These are phyloP conservation scores for Sporobolomyces phaffii DNA, from an alignment of 768 basidiomycete genomes.

Conservation along the genomic window DNA sequence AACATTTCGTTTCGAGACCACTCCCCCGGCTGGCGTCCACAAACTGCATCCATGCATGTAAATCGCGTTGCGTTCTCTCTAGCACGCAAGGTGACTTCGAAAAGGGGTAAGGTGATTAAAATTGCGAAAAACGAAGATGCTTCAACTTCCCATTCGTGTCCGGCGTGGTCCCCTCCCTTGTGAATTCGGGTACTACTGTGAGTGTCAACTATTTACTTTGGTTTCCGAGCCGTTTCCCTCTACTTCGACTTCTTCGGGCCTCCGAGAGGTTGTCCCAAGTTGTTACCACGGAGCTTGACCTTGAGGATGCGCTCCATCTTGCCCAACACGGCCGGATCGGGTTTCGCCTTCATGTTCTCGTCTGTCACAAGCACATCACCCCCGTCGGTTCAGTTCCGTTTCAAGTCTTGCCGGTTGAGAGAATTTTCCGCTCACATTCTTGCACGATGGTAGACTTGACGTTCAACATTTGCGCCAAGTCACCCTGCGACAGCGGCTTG, in stretches of 20 bases:
- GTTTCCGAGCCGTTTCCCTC: background rate
- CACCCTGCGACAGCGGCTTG: slow-evolving; percentile 36
- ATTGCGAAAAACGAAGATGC: no score
- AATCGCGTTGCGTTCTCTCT: no score
- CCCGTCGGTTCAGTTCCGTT: no score
- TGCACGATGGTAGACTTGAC: slow-evolving; percentile 33
- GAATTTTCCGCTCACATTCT: slow-evolving; percentile 39
- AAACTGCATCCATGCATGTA: no score
- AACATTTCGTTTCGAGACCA: no score
- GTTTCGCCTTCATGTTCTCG: slow-evolving; percentile 40
- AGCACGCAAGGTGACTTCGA: no score
- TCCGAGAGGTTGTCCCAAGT: slow-evolving; percentile 33
- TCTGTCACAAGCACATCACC: slow-evolving; percentile 2
- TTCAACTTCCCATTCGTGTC: no score
- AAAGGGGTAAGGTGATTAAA: no score
- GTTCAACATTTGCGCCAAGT: slow-evolving; percentile 37
- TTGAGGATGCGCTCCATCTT: slow-evolving; percentile 40
- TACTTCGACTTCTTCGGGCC: slow-evolving; percentile 32
- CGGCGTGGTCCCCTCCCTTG: no score
- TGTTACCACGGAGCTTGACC: slow-evolving; percentile 35
- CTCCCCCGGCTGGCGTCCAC: no score
- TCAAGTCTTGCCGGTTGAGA: no score
- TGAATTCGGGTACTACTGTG: no score
- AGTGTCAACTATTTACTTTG: background rate
- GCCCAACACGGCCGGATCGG: slow-evolving; percentile 36